Conservation (phyloP, 306 rosid genomes). For the Leucaena leucocephala region DNA sequence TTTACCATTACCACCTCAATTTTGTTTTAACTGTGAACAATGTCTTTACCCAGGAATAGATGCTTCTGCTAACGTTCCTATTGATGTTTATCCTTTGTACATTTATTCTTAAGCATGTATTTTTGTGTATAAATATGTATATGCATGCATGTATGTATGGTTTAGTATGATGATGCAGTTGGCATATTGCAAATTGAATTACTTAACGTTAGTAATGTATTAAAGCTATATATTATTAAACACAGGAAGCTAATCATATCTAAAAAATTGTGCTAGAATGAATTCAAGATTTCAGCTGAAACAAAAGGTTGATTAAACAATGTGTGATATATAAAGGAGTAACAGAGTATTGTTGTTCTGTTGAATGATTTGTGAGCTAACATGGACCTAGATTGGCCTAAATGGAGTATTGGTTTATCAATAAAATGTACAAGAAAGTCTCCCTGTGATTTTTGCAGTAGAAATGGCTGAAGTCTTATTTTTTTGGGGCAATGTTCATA, state of each 20-base stretch:
- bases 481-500: constrained; percentile 1
- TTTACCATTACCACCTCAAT: not conserved
- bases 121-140: not conserved
- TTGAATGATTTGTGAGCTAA: not conserved
- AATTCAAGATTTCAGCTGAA: not conserved
- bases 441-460: not conserved
- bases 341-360: not conserved
- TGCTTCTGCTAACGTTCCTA: constrained; percentile 9
- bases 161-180: not conserved
- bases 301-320: not conserved
- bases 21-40: not conserved
- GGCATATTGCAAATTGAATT: not conserved
- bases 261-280: not conserved
- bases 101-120: not conserved
- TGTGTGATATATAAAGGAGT: not conserved
- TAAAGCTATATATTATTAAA: not conserved
- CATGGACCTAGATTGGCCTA: not conserved
- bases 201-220: not conserved
- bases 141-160: not conserved
- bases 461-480: not conserved
- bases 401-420: not conserved
- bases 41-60: constrained; percentile 25
- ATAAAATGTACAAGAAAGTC: not conserved
- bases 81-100: constrained; percentile 8
- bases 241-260: not conserved